phyloP scores from a whole-genome alignment of 352 stramenopile species.

The Globisporangium takayamanum region DNA sequence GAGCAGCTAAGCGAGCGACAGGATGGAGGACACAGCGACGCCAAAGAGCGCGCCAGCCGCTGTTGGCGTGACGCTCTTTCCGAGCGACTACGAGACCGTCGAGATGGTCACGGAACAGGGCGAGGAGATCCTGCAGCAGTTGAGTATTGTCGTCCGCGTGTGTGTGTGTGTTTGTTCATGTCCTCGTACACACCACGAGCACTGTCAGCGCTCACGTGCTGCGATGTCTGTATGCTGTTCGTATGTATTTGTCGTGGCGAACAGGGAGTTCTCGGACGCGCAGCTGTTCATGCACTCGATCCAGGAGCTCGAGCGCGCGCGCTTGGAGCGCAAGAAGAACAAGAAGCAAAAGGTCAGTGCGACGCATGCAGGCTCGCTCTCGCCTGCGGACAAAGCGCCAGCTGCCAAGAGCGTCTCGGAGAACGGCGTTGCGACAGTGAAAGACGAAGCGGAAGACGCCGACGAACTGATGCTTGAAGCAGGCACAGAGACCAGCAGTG shows the following conservation, averaged over 20 bases:
- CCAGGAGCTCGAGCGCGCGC: conserved; percentile 65
- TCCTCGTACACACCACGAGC: neutral
- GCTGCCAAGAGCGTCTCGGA: conserved; percentile 4
- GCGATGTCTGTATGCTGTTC: neutral
- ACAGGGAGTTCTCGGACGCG: conserved; percentile 75
- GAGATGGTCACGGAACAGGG: conserved; percentile 77
- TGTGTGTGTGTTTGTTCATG: neutral
- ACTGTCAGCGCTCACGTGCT: conserved; percentile 2
- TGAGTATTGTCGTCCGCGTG: conserved; percentile 4
- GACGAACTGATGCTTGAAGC: conserved; percentile 17
- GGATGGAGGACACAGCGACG: conserved; percentile 28
- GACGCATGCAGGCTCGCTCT: neutral
- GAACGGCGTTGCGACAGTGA: neutral
- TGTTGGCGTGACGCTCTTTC: conserved; percentile 76
- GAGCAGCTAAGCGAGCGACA: neutral
- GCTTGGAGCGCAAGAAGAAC: conserved; percentile 54
- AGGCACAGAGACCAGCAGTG: conserved; percentile 12
- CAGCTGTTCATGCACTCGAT: conserved; percentile 83
- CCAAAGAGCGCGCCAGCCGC: conserved; percentile 26
- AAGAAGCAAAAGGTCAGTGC: conserved; percentile 33
- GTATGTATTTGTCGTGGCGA: neutral
- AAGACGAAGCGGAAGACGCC: conserved; percentile 7
- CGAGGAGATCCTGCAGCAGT: conserved; percentile 79
- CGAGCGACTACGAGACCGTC: conserved; percentile 67
- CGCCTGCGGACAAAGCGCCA: conserved; percentile 8